Evolutionary conservation across 1,139 yeast genomes (phyloP).

Genomic region (Candida sanyaensis): DNA sequence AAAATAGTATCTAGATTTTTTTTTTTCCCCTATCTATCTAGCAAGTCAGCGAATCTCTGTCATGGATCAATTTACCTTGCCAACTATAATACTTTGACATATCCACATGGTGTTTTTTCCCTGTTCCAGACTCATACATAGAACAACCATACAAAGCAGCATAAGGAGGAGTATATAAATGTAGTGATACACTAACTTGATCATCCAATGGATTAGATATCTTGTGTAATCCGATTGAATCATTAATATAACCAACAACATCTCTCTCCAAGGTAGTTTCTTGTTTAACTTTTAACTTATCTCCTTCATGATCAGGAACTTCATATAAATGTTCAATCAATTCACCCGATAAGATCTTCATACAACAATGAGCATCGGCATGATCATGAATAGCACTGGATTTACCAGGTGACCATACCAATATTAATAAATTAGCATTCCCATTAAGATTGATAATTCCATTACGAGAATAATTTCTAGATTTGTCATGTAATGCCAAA

Average conservation of each 20-base stretch:
- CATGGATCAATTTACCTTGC: conserved; percentile 50
- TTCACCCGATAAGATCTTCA: conserved; percentile 64
- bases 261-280: conserved; percentile 41
- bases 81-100: conserved; percentile 65
- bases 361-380: conserved; percentile 71
- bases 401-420: conserved; percentile 75
- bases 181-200: conserved; percentile 65
- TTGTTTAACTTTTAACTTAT: conserved; percentile 26
- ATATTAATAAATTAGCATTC: conserved; percentile 65
- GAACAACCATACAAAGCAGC: conserved; percentile 70
- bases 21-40: conserved; percentile 11
- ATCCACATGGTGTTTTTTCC: conserved; percentile 57
- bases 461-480: conserved; percentile 57
- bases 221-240: conserved; percentile 66
- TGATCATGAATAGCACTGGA: conserved; percentile 75
- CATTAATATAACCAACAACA: conserved; percentile 68
- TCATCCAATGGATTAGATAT: conserved; percentile 53
- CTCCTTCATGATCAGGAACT: conserved; percentile 41
- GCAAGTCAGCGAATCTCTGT: conserved; percentile 33
- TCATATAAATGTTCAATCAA: conserved; percentile 62
- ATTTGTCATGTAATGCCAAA: conserved; percentile 57
- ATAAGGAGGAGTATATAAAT: conserved; percentile 78
- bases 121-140: conserved; percentile 56
- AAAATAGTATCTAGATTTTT: too few species aligned
- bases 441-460: conserved; percentile 68